Evolutionary conservation across 78 protist species (phyloP).

Genomic region (Mastigamoeba balamuthi): DNA sequence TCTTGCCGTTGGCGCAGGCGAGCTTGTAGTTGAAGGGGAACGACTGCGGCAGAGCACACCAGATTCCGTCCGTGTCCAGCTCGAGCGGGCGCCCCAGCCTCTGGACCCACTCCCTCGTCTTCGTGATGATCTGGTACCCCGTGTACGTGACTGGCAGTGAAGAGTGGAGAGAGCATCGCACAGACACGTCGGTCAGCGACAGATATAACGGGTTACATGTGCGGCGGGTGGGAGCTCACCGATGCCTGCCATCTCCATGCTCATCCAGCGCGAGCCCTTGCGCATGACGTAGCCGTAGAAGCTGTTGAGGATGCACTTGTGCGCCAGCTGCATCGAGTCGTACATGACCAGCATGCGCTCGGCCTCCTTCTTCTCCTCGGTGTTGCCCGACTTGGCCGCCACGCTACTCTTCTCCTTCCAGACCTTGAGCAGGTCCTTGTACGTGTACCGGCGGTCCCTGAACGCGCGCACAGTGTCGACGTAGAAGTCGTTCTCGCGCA

Average conservation of each 20-base stretch:
- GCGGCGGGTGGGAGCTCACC: no score
- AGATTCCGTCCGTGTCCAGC: slow-evolving; percentile 99
- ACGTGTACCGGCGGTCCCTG: slow-evolving; percentile 91
- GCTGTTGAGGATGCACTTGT: slow-evolving; percentile 97
- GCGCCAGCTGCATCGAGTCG: slow-evolving; percentile 99
- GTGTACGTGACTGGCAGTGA: slow-evolving; percentile 73
- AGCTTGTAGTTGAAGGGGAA: slow-evolving; percentile 88
- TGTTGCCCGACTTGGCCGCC: neutral
- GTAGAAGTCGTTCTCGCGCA: slow-evolving; percentile 98
- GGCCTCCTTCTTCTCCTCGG: neutral
- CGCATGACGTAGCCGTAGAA: slow-evolving; percentile 99
- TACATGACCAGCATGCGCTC: slow-evolving; percentile 64
- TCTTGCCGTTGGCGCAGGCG: neutral
- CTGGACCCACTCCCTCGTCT: slow-evolving; percentile 74
- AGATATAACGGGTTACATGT: neutral
- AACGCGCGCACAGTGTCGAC: slow-evolving; percentile 91
- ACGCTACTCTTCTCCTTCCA: slow-evolving; percentile 36
- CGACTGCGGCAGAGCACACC: slow-evolving; percentile 92
- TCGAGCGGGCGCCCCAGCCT: slow-evolving; percentile 93
- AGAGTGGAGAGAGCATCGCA: neutral
- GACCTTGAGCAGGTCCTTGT: slow-evolving; percentile 72
- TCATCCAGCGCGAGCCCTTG: slow-evolving; percentile 94
- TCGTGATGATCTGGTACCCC: slow-evolving; percentile 91
- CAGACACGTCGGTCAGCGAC: neutral
- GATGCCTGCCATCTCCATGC: slow-evolving; percentile 99